Percentiles rank a stretch among this genome's conserved stretches.
These are phyloP conservation scores for Cyberlindnera japonica DNA, from an alignment of 805 yeast species.

Conservation along the genomic window DNA sequence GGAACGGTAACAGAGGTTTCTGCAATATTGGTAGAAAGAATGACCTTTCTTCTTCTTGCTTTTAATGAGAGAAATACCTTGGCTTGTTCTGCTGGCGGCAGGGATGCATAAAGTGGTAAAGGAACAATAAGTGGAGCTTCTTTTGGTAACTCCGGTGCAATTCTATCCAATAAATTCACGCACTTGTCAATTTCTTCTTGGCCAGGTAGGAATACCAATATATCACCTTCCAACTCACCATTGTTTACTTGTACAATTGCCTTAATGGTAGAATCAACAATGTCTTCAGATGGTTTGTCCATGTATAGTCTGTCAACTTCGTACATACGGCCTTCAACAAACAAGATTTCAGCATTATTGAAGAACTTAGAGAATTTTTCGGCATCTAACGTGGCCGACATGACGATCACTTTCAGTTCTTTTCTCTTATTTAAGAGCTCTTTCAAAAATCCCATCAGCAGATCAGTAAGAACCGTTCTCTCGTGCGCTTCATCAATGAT, in stretches of 20 bases:
- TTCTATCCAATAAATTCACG: slow-evolving; percentile 52
- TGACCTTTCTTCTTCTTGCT: slow-evolving; percentile 73
- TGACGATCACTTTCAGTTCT: slow-evolving; percentile 68
- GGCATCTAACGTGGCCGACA: slow-evolving; percentile 98
- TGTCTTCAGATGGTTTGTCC: slow-evolving; percentile 64
- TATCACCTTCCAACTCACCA: slow-evolving; percentile 77
- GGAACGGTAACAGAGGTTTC: slow-evolving; percentile 96
- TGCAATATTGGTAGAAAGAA: slow-evolving; percentile 92
- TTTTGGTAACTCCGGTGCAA: slow-evolving; percentile 64
- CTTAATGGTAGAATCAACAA: slow-evolving; percentile 74
- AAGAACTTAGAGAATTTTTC: slow-evolving; percentile 78
- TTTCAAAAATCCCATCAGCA: slow-evolving; percentile 84
- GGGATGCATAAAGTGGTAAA: slow-evolving; percentile 88
- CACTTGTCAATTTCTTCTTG: slow-evolving; percentile 96
- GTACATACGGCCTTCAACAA: slow-evolving; percentile 85
- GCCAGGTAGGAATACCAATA: slow-evolving; percentile 90
- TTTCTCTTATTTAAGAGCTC: slow-evolving; percentile 51
- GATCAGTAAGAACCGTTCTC: slow-evolving; percentile 87
- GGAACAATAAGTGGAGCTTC: slow-evolving; percentile 75
- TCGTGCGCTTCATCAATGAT: slow-evolving; percentile 98
- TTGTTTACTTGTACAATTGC: slow-evolving; percentile 75
- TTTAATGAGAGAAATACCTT: slow-evolving; percentile 68
- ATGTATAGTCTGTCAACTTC: slow-evolving; percentile 75
- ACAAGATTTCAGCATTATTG: slow-evolving; percentile 73
- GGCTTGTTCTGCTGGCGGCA: slow-evolving; percentile 81